Base-by-base conservation (phyloP, 768 basidiomycete species). In the Auriscalpium orientale region DNA sequence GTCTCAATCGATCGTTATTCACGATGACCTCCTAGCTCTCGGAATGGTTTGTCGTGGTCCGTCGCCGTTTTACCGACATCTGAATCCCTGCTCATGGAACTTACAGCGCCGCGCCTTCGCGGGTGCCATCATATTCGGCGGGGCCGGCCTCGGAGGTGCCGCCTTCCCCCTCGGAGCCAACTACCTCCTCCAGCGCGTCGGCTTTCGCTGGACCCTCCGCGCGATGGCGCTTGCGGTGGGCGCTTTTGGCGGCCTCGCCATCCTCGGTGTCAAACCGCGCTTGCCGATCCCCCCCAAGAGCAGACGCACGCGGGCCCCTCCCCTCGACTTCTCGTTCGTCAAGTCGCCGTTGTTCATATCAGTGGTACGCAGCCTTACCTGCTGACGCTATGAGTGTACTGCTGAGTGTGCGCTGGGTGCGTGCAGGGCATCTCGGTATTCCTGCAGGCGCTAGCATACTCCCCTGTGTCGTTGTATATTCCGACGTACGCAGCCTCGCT, bases 391-490 rank as follows among this genome's bases (percentile, higher is more conserved):
- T 9, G 8, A 10, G 43, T 21, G 9, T 18, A 10, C n/a, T 1
- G 22, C 12, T n/a, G 10, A 12, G 5, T 15, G 40, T 45, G 22
- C 3, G n/a, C 20, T 37, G 10, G 9, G 44, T 13, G 22, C 12
- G 22, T 36, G 5, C 43, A 66, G 65, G 53, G 53, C 13, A 20
- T 58, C 6, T 59, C 62, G 7, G 55, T 50, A 22, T 44, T 63
- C 20, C 49, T 67, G 8, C 64, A 67, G 53, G 64, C 64, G 8
- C 53, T 67, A 21, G 61, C 62, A 13, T 65, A 62, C 52, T 64
- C 63, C 58, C 64, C 63, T 20, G 66, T 63, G 2, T 67, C 64
- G 5, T 56, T 65, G 2, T 65, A 67, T 46, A 65, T 64, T 13
- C 59, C 66, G 4, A 56, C 58, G 7, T 67, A 63, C 57, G 51